A percentile compares a stretch with the other conserved stretches of the same genome.
These are phyloP conservation scores for Aspergillus transmontanensis DNA, from an alignment of 2,329 filamentous ascomycete genomes.

Conservation along the genomic window DNA sequence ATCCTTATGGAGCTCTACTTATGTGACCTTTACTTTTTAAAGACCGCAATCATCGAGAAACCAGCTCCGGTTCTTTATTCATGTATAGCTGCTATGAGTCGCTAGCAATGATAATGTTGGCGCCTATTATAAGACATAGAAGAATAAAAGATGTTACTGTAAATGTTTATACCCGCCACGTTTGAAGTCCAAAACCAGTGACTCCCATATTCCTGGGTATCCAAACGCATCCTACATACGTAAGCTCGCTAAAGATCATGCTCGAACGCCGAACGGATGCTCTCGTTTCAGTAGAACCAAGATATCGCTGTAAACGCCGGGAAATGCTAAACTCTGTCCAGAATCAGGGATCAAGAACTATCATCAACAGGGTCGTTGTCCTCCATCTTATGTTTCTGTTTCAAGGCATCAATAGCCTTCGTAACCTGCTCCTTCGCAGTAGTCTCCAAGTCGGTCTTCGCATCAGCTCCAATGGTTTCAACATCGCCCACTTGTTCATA, in stretches of 20 bases:
- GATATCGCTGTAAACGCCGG: conserved; percentile 25
- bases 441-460: conserved; percentile 71
- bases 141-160: neutral
- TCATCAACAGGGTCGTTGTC: conserved; percentile 19
- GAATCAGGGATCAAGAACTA: conserved; percentile 17
- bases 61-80: neutral
- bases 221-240: conserved; percentile 3
- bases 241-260: conserved; percentile 2
- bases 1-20: neutral
- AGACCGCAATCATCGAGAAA: too few relatives aligned
- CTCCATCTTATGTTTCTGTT: conserved; percentile 23
- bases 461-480: conserved; percentile 64
- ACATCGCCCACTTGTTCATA: conserved; percentile 69
- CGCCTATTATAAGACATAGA: neutral
- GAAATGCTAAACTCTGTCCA: conserved; percentile 18
- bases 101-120: neutral
- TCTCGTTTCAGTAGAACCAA: conserved; percentile 7
- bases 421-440: conserved; percentile 78
- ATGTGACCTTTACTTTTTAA: neutral
- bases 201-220: neutral
- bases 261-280: conserved; percentile 24
- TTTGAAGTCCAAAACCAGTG: neutral
- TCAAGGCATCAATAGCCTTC: conserved; percentile 61
- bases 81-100: neutral
- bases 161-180: neutral